Base-by-base conservation (phyloP, 2,329 filamentous ascomycete genomes). In the Pyrenophora seminiperda region DNA sequence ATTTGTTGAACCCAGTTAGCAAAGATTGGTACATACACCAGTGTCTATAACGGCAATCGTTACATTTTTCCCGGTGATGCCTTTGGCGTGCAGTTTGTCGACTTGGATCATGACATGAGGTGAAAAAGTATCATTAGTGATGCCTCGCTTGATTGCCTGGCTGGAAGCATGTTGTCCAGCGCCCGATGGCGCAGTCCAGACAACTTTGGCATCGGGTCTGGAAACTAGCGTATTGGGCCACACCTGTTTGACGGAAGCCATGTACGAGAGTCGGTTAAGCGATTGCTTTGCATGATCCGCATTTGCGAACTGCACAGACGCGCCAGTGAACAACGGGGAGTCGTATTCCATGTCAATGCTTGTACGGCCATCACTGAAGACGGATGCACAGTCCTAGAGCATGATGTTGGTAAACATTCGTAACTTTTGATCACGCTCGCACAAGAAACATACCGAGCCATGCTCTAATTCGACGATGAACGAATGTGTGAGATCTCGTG, bases 11-110 rank as follows among this genome's bases (percentile, higher is more conserved):
- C 20, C 24, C 13, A 10, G 13, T 20, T 3, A 31, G 15, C 10
- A 5, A 17, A 22, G 11, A 18, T 30, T 41, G 27, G 19, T 4
- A 41, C 39, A 15, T 41, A 62, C 46, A 1, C 75, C 75, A 11
- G 65, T 72, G 50, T 78, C 74, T 36, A 79, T 66, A 31, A 79
- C 64, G 3, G 68, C 77, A 19, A 81, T 69, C 20, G 71, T 72
- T 17, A 78, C 59, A 2, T 77, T 77, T 29, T 76, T 72, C 14
- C 79, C 78, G 2, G 73, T 78, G 15, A 76, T 66, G 6, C 77
- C 77, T 27, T 71, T 62, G 3, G 68, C 73, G 11, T 74, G 75
- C n/a, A 80, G 66, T 29, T 59, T 61, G 38, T 72, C 64, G 5
- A 72, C 61, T 18, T 70, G 66, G 5, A 65, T 69, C 61, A 67